These are phyloP conservation scores for Amanita pallidorosea DNA, from an alignment of 768 basidiomycete species.

Conservation along the genomic window DNA sequence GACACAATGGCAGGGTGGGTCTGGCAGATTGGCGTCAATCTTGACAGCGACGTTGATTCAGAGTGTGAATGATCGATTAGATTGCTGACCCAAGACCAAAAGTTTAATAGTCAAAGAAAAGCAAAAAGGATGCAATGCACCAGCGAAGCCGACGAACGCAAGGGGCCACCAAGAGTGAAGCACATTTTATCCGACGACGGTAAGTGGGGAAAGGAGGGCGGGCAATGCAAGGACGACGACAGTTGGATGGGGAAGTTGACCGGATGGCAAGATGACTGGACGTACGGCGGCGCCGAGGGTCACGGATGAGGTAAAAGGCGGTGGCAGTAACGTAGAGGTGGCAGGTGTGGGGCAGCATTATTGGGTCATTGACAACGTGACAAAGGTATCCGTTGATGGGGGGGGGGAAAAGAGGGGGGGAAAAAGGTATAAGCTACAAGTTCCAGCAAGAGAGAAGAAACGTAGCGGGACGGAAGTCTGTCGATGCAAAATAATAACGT, in stretches of 20 bases:
- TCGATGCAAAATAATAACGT: slow-evolving; percentile 5
- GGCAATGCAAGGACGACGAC: slow-evolving; percentile 1
- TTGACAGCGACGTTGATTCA: background rate
- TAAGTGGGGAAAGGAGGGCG: background rate
- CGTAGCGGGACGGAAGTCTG: slow-evolving; percentile 2
- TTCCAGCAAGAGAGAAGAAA: slow-evolving; percentile 6
- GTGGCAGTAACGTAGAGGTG: slow-evolving; percentile 1
- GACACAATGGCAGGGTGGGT: background rate
- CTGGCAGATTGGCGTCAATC: background rate
- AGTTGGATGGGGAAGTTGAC: background rate
- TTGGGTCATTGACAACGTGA: slow-evolving; percentile 1
- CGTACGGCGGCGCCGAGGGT: background rate
- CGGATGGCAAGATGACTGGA: slow-evolving; percentile 1
- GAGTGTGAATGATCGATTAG: background rate
- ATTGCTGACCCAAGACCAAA: slow-evolving; percentile 1
- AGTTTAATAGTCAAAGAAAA: background rate
- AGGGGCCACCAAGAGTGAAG: slow-evolving; percentile 5
- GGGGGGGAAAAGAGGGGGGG: background rate
- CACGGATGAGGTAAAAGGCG: background rate
- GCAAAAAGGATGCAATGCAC: slow-evolving; percentile 1
- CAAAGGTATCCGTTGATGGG: background rate
- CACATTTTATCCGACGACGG: slow-evolving; percentile 1
- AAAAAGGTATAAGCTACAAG: slow-evolving; percentile 8
- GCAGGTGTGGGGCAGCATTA: background rate
- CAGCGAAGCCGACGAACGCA: background rate